Evolutionary conservation across 2,329 filamentous ascomycete genomes (phyloP).

Genomic region (Colletotrichum sp.): DNA sequence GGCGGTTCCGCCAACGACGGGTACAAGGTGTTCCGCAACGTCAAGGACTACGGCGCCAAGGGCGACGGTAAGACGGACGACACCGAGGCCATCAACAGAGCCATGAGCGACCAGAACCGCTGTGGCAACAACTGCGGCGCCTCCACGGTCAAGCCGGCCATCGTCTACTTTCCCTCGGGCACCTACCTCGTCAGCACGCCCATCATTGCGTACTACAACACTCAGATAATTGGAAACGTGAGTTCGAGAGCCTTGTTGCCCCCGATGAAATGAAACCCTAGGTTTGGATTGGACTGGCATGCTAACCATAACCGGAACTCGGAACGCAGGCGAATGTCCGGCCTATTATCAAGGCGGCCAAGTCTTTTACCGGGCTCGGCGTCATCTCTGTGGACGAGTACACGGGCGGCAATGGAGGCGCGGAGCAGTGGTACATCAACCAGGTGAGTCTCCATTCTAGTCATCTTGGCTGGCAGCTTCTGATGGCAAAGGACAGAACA

Average conservation of each 20-base stretch:
- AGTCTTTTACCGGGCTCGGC: conserved; percentile 58
- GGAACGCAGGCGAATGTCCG: conserved; percentile 47
- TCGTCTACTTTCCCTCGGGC: conserved; percentile 41
- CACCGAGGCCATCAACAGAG: conserved; percentile 57
- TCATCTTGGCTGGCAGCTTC: conserved; percentile 26
- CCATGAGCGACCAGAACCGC: conserved; percentile 42
- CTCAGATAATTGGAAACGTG: conserved; percentile 64
- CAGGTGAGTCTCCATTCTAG: background rate
- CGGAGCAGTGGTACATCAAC: conserved; percentile 35
- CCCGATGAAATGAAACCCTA: background rate
- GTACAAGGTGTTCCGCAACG: conserved; percentile 43
- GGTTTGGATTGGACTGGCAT: background rate
- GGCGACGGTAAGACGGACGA: conserved; percentile 48
- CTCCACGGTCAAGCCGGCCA: conserved; percentile 30
- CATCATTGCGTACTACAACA: conserved; percentile 61
- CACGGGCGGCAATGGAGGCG: conserved; percentile 26
- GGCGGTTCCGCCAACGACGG: background rate
- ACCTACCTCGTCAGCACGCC: conserved; percentile 58
- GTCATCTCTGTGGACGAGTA: conserved; percentile 55
- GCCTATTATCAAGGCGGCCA: conserved; percentile 58
- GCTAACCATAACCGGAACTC: background rate
- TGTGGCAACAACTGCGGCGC: conserved; percentile 32
- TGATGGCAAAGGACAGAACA: conserved; percentile 47
- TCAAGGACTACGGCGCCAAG: conserved; percentile 42
- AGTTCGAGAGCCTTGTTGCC: background rate